Base-by-base conservation (phyloP, 73 alveolate genomes). In the Durusdinium trenchii region DNA sequence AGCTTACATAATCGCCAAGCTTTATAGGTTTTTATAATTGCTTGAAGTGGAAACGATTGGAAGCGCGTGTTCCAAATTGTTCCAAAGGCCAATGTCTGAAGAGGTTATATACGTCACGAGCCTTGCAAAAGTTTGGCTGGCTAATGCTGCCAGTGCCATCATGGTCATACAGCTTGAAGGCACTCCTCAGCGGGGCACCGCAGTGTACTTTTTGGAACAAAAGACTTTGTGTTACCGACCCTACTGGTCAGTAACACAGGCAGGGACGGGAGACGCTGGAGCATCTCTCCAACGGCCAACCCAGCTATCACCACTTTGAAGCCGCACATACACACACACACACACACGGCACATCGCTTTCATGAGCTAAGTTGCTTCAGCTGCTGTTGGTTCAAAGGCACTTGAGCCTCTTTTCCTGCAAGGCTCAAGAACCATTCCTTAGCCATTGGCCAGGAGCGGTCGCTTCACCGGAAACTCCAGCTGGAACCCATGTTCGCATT, bases 101-200 rank as follows among this genome's bases (percentile, higher is more conserved):
- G n/a, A n/a, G n/a, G n/a, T n/a, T n/a, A n/a, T n/a, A n/a, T n/a
- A n/a, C n/a, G n/a, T n/a, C n/a, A n/a, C n/a, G n/a, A n/a, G n/a
- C 98, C 98, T 91, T 91, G 42, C 98, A 75, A 40, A 91, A 43
- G 89, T 91, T 91, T n/a, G 83, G 67, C 50, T 45, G 51, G 76
- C 87, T 61, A 45, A 91, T 52, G 75, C 83, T 91, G 60, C 98
- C 98, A 1, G 98, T 91, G 48, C 98, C 98, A 48, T 91, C 98
- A 38, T 69, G 60, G 60, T 91, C 98, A 50, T 91, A 91, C 35
- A 91, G 89, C 57, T 91, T 91, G 78, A 91, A 91, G 89, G 89
- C 98, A 23, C 60, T 60, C 89, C 95, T 87, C n/a, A 35, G 82
- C 43, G 6, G 26, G n/a, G n/a, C n/a, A n/a, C 36, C 26, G 51